A percentile compares a stretch with the other conserved stretches of the same genome.
phyloP scores from a whole-genome alignment of 257 asterid species.

The Ballota nigra region DNA sequence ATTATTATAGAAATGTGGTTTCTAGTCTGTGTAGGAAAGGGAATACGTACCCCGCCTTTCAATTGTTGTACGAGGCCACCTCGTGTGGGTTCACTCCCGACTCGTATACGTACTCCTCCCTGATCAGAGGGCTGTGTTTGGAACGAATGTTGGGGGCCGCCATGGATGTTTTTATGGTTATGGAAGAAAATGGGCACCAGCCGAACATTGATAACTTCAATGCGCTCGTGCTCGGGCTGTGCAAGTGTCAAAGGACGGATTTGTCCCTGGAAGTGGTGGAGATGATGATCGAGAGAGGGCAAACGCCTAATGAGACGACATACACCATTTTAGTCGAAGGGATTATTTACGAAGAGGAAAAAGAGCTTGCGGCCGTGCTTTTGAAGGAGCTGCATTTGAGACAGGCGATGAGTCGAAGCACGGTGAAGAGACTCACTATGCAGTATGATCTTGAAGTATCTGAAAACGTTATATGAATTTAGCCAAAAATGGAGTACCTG shows the following conservation, averaged over 20 bases:
- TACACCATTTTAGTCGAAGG: constrained; percentile 77
- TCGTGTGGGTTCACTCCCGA: constrained; percentile 63
- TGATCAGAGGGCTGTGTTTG: constrained; percentile 76
- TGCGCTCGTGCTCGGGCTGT: constrained; percentile 75
- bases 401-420: constrained; percentile 46
- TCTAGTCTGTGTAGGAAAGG: constrained; percentile 72
- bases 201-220: constrained; percentile 67
- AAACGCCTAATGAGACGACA: constrained; percentile 72
- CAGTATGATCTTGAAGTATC: constrained; percentile 63
- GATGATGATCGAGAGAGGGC: constrained; percentile 62
- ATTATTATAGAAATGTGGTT: constrained; percentile 57
- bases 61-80: constrained; percentile 58
- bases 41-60: constrained; percentile 70
- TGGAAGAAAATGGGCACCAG: constrained; percentile 56
- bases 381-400: constrained; percentile 64
- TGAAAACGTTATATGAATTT: background rate
- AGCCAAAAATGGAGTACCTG: background rate
- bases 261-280: constrained; percentile 55
- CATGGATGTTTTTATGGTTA: constrained; percentile 45
- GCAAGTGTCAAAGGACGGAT: constrained; percentile 75
- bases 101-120: constrained; percentile 68
- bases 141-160: constrained; percentile 79
- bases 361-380: constrained; percentile 52
- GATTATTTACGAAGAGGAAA: constrained; percentile 58
- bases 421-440: constrained; percentile 66